These are phyloP conservation scores for Tolypocladium pustulatum DNA, from an alignment of 2,329 filamentous ascomycete species.

Conservation along the genomic window DNA sequence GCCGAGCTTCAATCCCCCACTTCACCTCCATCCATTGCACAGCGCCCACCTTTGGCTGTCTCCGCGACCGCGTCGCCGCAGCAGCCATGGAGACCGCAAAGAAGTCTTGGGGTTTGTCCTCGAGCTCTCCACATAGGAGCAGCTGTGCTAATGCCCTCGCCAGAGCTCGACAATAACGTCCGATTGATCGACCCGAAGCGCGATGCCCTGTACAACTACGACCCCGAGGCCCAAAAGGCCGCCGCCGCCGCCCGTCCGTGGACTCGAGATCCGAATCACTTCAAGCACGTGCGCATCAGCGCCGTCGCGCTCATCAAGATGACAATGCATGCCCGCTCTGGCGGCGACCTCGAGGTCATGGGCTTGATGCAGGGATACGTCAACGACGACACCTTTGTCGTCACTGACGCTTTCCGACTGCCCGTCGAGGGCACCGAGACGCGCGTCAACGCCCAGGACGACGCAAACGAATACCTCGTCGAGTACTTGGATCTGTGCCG, in stretches of 20 bases:
- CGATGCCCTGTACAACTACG: constrained; percentile 86
- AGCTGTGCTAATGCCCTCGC: not conserved
- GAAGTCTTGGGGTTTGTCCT: constrained; percentile 17
- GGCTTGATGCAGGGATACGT: constrained; percentile 96
- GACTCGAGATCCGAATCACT: constrained; percentile 70
- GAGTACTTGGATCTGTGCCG: constrained; percentile 69
- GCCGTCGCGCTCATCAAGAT: constrained; percentile 94
- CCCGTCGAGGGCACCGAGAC: constrained; percentile 99
- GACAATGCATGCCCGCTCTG: constrained; percentile 97
- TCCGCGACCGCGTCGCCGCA: not conserved
- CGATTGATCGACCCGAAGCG: constrained; percentile 75
- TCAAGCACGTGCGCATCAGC: constrained; percentile 87
- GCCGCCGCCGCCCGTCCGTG: constrained; percentile 61
- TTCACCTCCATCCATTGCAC: not conserved
- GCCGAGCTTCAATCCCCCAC: not conserved
- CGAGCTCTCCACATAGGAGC: accelerated
- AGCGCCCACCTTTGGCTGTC: not conserved
- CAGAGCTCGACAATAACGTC: constrained; percentile 82
- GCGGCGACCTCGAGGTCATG: constrained; percentile 90
- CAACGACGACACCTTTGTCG: constrained; percentile 71
- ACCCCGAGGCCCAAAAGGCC: constrained; percentile 55
- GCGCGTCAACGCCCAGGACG: constrained; percentile 87
- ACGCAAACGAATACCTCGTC: constrained; percentile 96
- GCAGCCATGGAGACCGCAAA: constrained; percentile 14
- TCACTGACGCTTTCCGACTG: constrained; percentile 87